Percentiles rank a stretch among this genome's conserved stretches.
phyloP scores from a whole-genome alignment of 352 stramenopile species.

The Phytopythium ostracodes region DNA sequence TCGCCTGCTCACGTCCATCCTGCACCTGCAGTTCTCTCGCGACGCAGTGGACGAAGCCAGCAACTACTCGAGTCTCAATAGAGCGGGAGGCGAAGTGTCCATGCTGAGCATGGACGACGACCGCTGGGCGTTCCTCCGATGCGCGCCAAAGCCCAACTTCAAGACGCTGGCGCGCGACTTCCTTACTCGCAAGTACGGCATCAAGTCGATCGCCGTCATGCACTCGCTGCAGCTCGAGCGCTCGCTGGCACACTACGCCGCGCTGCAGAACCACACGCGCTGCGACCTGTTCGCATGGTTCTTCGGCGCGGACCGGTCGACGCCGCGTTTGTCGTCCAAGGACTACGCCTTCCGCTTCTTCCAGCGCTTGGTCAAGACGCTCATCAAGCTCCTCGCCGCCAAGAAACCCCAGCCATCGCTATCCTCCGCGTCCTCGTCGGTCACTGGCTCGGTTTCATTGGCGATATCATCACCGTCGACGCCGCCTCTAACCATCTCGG shows the following conservation, averaged over 20 bases:
- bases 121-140: constrained; percentile 31
- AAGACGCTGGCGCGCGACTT: constrained; percentile 59
- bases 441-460: not conserved
- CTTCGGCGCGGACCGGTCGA: constrained; percentile 43
- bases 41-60: constrained; percentile 23
- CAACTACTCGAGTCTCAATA: not conserved
- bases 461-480: constrained; percentile 1
- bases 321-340: constrained; percentile 25
- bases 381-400: constrained; percentile 26
- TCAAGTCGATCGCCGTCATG: constrained; percentile 71
- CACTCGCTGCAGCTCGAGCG: constrained; percentile 64
- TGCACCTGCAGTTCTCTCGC: constrained; percentile 61
- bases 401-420: constrained; percentile 24
- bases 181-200: constrained; percentile 63
- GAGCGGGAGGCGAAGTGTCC: constrained; percentile 9
- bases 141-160: constrained; percentile 29
- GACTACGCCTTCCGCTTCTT: constrained; percentile 63
- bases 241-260: constrained; percentile 52
- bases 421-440: constrained; percentile 5
- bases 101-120: constrained; percentile 22
- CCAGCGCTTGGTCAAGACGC: constrained; percentile 40
- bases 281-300: constrained; percentile 72
- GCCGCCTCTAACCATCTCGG: not conserved
- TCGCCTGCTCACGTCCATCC: constrained; percentile 48
- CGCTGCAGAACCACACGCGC: constrained; percentile 39